Conservation (phyloP, 2,329 filamentous ascomycete species). For the Chaetomiaceae sp. region DNA sequence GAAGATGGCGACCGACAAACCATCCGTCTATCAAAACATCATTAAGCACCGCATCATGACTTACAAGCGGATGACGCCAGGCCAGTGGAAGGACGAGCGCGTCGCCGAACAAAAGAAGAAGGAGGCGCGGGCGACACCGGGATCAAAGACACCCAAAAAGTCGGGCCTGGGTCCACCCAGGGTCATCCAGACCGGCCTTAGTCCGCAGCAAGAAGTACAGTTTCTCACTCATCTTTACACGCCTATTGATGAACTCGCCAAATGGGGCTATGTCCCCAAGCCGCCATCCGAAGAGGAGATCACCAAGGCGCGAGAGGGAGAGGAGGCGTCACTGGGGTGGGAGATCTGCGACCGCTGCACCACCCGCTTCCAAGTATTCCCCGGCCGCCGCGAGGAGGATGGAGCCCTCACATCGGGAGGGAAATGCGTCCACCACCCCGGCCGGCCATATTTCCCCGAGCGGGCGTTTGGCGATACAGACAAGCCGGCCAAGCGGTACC, state of each 20-base stretch:
- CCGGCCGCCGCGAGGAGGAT: conserved; percentile 73
- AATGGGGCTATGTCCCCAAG: conserved; percentile 69
- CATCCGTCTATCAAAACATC: conserved; percentile 72
- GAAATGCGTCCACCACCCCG: conserved; percentile 75
- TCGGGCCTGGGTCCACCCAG: conserved; percentile 38
- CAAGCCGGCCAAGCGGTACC: conserved; percentile 58
- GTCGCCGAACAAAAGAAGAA: conserved; percentile 29
- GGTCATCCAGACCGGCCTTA: conserved; percentile 66
- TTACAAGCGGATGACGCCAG: conserved; percentile 68
- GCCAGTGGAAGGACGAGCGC: conserved; percentile 66
- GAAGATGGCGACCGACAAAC: conserved; percentile 61
- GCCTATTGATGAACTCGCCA: conserved; percentile 57
- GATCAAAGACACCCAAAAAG: conserved; percentile 29
- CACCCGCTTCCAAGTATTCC: conserved; percentile 86
- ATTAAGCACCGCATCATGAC: conserved; percentile 76
- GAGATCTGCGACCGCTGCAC: conserved; percentile 86
- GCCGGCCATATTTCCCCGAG: conserved; percentile 59
- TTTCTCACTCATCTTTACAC: conserved; percentile 59
- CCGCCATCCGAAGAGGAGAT: conserved; percentile 65
- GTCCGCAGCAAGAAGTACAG: conserved; percentile 60
- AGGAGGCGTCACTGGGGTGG: conserved; percentile 67
- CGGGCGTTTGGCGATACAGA: conserved; percentile 53
- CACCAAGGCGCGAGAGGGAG: conserved; percentile 58
- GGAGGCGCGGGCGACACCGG: neutral
- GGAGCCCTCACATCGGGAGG: conserved; percentile 72